phyloP scores from a whole-genome alignment of 768 basidiomycete genomes.

The Hygrophoropsis aurantiaca region DNA sequence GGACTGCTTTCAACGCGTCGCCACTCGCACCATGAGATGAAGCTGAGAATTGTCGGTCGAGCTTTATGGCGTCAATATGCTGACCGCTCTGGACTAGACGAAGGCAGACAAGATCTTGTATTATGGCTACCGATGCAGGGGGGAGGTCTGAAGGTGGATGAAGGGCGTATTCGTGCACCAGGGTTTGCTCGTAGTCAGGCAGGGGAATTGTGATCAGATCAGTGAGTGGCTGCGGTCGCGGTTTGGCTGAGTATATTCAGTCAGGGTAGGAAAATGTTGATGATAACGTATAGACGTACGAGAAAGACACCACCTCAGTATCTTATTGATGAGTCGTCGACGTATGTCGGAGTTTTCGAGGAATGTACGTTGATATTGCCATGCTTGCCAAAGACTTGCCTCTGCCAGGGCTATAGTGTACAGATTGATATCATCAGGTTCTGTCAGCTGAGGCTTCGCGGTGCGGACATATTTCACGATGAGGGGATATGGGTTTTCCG shows the following conservation, averaged over 20 bases:
- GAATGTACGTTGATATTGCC: constrained; percentile 74
- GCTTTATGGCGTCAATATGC: constrained; percentile 70
- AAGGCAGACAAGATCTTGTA: constrained; percentile 79
- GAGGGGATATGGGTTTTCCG: constrained; percentile 45
- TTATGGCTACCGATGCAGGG: constrained; percentile 47
- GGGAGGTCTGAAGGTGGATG: constrained; percentile 51
- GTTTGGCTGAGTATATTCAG: constrained; percentile 45
- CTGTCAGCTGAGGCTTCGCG: constrained; percentile 67
- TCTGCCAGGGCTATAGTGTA: constrained; percentile 70
- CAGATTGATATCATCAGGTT: constrained; percentile 69
- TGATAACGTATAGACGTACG: constrained; percentile 46
- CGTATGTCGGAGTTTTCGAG: constrained; percentile 56
- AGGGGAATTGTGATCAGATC: constrained; percentile 68
- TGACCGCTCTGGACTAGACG: constrained; percentile 74
- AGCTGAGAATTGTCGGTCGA: constrained; percentile 62
- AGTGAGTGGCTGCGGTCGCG: constrained; percentile 55
- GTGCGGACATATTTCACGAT: constrained; percentile 75
- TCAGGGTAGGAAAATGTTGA: neutral
- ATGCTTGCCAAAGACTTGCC: constrained; percentile 65
- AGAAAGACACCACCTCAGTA: constrained; percentile 67
- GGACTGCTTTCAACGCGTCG: constrained; percentile 30
- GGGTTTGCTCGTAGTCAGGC: constrained; percentile 59
- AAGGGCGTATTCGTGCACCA: constrained; percentile 58
- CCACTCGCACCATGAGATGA: constrained; percentile 36
- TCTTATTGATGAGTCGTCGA: constrained; percentile 51